Conservation (phyloP, 495 filamentous ascomycete species). For the Hyaloscypha hepaticicola region DNA sequence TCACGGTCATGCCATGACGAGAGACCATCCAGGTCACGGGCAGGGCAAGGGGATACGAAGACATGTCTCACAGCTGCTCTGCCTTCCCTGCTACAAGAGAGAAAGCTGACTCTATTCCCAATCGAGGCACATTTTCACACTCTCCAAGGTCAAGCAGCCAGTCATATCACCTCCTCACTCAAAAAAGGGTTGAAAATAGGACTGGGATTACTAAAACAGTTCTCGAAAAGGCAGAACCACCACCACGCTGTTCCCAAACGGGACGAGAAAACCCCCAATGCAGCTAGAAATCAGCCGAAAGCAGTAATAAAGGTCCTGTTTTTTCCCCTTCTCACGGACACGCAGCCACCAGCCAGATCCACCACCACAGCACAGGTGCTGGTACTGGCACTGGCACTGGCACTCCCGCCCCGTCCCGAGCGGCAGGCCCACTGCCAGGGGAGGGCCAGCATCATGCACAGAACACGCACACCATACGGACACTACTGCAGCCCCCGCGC, state of each 20-base stretch:
- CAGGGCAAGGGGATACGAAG: background rate
- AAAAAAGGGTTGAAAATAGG: background rate
- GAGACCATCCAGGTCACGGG: background rate
- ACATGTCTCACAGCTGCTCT: background rate
- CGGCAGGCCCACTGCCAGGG: background rate
- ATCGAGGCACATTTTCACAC: constrained; percentile 6
- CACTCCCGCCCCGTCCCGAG: constrained; percentile 2
- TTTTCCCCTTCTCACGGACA: constrained; percentile 3
- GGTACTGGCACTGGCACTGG: too few species aligned
- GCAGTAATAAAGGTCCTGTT: constrained; percentile 3
- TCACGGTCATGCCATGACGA: background rate
- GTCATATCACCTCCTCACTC: background rate
- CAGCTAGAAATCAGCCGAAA: constrained; percentile 6
- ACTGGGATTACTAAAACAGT: constrained; percentile 7
- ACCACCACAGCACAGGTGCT: constrained; percentile 1
- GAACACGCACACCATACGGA: background rate
- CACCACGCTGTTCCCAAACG: constrained; percentile 2
- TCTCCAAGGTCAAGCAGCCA: background rate
- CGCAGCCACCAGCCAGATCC: background rate
- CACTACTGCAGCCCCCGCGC: constrained; percentile 20
- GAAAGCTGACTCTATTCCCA: background rate
- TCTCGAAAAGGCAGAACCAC: background rate
- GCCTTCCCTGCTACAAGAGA: background rate
- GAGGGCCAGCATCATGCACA: background rate
- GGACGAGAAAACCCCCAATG: background rate